Base-by-base conservation (phyloP, 805 yeast species). In the Kuraishia borneana region DNA sequence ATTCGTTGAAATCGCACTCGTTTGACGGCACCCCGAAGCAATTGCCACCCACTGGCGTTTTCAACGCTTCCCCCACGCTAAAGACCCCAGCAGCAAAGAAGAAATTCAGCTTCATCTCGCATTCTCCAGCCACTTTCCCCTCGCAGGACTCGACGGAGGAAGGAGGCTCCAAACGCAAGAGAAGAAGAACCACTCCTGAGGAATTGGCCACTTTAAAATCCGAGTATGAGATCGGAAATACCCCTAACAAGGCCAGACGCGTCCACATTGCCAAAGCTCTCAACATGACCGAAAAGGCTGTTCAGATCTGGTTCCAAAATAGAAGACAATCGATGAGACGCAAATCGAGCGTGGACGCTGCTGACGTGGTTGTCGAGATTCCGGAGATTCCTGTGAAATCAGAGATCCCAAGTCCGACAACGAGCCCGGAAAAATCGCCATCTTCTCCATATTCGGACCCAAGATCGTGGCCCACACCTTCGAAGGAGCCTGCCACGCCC, bases 291-390 rank as follows among this genome's bases (percentile, higher is more conserved):
- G 96, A 88, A 56, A 85, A 88, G 55, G 95, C 96, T 2, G 95
- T 92, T 23, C 98, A 92, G 61, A 85, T 89, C 42, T 92, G 98
- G 98, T 92, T 92, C 61, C 98, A 92, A 60, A 92, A 92, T 58
- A 83, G 77, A 56, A 73, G 98, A 56, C 96, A 89, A 58, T 70
- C 88, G 25, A 58, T 80, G 42, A 70, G 87, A 48, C 73, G 77
- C 45, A 43, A 42, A n/a, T 39, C 26, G 25, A 44, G 42, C 31
- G 44, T 40, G 17, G 41, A 26, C 30, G 65, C 60, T 38, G 61
- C 54, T 30, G 50, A 49, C 12, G 42, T 47, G 9, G 40, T 51
- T 18, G n/a, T n/a, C n/a, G 49, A 49, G 33, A 42, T 49, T 22
- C 53, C 55, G 4, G 32, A 43, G 26, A 33, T 46, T 42, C 20